phyloP scores from a whole-genome alignment of 176 grass and related monocot genomes.

The Phoenix roebelenii region DNA sequence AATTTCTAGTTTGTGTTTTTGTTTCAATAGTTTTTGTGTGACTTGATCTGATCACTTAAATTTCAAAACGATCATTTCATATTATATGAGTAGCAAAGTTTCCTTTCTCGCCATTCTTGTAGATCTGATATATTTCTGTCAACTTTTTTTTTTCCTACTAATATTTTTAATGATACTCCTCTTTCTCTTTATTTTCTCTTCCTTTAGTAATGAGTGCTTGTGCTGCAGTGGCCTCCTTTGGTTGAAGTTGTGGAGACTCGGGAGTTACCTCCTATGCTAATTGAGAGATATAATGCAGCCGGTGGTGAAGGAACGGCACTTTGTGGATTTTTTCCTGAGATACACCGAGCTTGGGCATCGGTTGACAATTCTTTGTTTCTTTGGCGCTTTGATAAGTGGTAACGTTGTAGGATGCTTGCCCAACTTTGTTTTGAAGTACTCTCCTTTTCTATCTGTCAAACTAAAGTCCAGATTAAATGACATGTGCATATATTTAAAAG shows the following conservation, averaged over 20 bases:
- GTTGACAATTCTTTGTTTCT: constrained; percentile 90
- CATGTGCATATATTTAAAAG: no score
- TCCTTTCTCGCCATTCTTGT: no score
- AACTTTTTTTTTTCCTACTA: neutral
- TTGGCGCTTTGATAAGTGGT: constrained; percentile 98
- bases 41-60: no score
- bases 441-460: no score
- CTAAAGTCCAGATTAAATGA: no score
- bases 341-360: constrained; percentile 86
- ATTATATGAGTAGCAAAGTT: no score
- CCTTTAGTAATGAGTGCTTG: neutral
- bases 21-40: no score
- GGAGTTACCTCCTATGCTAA: constrained; percentile 65
- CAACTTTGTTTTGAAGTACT: neutral
- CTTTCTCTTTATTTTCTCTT: neutral
- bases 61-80: no score
- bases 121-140: neutral
- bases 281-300: constrained; percentile 86
- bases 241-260: constrained; percentile 84
- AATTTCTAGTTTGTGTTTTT: no score
- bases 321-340: constrained; percentile 87
- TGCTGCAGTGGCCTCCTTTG: constrained; percentile 78
- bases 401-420: neutral
- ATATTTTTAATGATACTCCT: neutral
- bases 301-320: constrained; percentile 92